Percentiles rank a stretch among this genome's conserved stretches.
phyloP scores from a whole-genome alignment of 2,329 filamentous ascomycete genomes.

The Ilyonectria destructans region DNA sequence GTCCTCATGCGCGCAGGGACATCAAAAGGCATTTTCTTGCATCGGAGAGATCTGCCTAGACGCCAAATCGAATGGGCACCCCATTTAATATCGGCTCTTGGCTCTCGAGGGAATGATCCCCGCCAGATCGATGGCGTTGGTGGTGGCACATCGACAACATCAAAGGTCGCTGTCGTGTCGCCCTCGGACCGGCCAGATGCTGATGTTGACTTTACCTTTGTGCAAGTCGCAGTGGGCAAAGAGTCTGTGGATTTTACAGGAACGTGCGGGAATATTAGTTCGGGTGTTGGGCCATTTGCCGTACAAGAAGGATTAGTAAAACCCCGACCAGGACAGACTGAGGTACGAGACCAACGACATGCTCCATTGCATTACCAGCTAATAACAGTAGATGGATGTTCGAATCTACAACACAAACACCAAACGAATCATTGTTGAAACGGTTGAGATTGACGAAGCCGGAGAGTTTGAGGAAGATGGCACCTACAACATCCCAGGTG shows the following conservation, averaged over 20 bases:
- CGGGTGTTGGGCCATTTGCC: slow-evolving; percentile 73
- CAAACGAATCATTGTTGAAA: slow-evolving; percentile 68
- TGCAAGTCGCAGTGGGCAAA: slow-evolving; percentile 72
- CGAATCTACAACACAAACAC: slow-evolving; percentile 77
- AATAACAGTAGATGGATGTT: slow-evolving; percentile 49
- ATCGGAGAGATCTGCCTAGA: slow-evolving; percentile 67
- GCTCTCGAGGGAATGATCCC: slow-evolving; percentile 57
- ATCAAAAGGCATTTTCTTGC: slow-evolving; percentile 74
- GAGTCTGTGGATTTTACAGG: slow-evolving; percentile 71
- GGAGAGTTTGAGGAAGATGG: slow-evolving; percentile 66
- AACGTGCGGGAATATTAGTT: slow-evolving; percentile 77
- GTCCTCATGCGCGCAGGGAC: slow-evolving; percentile 77
- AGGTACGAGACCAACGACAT: slow-evolving; percentile 38
- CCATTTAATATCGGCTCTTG: background rate
- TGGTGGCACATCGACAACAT: slow-evolving; percentile 73
- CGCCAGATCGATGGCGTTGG: slow-evolving; percentile 77
- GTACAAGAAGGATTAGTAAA: slow-evolving; percentile 65
- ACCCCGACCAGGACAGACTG: slow-evolving; percentile 44
- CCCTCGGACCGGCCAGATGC: slow-evolving; percentile 57
- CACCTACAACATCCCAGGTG: slow-evolving; percentile 72
- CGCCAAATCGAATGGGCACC: slow-evolving; percentile 45
- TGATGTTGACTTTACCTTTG: slow-evolving; percentile 76
- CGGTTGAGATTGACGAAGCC: slow-evolving; percentile 64
- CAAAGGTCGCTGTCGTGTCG: slow-evolving; percentile 74
- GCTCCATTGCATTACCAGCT: background rate